Evolutionary conservation across 1,284 basidiomycete genomes (phyloP).

Genomic region (Cystobasidium slooffiae): DNA sequence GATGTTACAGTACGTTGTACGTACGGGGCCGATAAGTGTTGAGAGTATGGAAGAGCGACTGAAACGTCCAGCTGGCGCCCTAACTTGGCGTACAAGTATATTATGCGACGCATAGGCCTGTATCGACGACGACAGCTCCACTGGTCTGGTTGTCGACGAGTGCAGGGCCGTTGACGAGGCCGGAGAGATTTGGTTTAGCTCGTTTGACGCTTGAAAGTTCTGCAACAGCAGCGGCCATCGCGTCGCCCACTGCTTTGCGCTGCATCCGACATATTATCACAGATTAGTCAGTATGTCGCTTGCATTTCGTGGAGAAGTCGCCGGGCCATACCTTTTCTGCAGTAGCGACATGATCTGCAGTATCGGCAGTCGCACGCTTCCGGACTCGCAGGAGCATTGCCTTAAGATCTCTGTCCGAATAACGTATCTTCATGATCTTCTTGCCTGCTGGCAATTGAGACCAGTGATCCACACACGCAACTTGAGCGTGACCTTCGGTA

Average conservation of each 20-base stretch:
- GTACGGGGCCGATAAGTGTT: too few species aligned
- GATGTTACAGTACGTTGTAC: too few species aligned
- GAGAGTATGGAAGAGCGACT: too few species aligned
- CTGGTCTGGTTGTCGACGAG: too few species aligned
- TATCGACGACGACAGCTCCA: too few species aligned
- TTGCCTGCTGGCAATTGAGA: slow-evolving; percentile 74
- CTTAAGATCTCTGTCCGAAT: slow-evolving; percentile 47
- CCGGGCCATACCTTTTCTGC: background rate
- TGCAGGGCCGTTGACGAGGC: background rate
- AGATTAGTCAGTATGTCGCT: background rate
- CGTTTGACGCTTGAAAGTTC: background rate
- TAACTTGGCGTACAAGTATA: too few species aligned
- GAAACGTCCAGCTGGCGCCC: too few species aligned
- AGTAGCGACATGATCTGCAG: background rate
- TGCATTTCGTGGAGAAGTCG: background rate
- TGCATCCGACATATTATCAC: background rate
- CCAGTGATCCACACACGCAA: slow-evolving; percentile 85
- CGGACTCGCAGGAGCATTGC: slow-evolving; percentile 42
- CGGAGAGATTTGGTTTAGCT: background rate
- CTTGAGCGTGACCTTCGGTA: slow-evolving; percentile 62
- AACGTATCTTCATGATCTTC: slow-evolving; percentile 51
- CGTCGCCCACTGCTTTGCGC: background rate
- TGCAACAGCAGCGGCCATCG: background rate
- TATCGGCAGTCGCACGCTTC: slow-evolving; percentile 6
- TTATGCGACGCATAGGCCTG: too few species aligned